phyloP scores from a whole-genome alignment of 2,329 filamentous ascomycete genomes.

The Fusarium haematococcum region DNA sequence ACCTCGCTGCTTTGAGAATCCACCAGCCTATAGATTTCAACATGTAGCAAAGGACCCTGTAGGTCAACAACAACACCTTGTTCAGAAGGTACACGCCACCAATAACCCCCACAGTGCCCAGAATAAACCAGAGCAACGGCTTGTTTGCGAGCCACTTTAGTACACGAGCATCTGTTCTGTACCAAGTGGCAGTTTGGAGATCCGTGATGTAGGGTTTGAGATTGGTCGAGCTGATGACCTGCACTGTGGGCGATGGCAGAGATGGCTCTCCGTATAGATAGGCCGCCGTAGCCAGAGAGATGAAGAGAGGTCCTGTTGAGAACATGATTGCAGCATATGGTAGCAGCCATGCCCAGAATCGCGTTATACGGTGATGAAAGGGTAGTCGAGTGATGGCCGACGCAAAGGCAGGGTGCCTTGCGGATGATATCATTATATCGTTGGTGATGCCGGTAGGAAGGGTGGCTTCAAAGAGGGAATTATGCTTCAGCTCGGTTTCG shows the following conservation, averaged over 20 bases:
- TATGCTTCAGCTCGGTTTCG: conserved; percentile 26
- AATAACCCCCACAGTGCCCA: not conserved
- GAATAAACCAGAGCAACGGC: conserved; percentile 36
- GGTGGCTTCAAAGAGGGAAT: conserved; percentile 57
- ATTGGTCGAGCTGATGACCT: conserved; percentile 37
- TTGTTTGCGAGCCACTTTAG: conserved; percentile 60
- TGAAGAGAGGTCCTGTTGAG: conserved; percentile 79
- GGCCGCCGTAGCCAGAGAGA: conserved; percentile 80
- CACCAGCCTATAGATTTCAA: not conserved
- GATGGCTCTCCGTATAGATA: conserved; percentile 66
- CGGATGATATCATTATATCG: conserved; percentile 80
- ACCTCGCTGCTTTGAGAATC: not conserved
- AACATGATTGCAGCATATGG: conserved; percentile 84
- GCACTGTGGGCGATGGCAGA: conserved; percentile 38
- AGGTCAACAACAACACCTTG: not conserved
- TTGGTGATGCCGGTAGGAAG: conserved; percentile 83
- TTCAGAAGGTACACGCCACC: not conserved
- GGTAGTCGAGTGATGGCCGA: conserved; percentile 74
- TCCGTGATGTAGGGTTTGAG: conserved; percentile 49
- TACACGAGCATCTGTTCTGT: conserved; percentile 56
- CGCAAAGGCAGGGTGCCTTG: conserved; percentile 80
- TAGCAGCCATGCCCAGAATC: conserved; percentile 72
- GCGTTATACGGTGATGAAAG: conserved; percentile 65
- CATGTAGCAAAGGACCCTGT: not conserved
- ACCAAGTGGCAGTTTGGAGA: conserved; percentile 56